These are phyloP conservation scores for Aspergillus carbonarius DNA, from an alignment of 2,329 filamentous ascomycete species.

Conservation along the genomic window DNA sequence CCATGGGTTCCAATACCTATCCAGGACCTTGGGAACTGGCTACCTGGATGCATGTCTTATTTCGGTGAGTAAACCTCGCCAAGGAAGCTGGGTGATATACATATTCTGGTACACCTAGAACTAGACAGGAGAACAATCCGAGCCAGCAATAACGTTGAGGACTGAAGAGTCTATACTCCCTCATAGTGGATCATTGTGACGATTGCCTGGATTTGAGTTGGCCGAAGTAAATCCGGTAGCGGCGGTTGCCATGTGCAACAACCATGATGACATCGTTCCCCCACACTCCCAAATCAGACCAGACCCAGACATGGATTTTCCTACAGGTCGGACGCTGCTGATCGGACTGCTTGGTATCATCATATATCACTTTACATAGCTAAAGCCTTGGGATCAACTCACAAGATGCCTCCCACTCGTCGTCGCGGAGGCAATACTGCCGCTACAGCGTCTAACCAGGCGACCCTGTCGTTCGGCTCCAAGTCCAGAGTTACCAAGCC, in stretches of 20 bases:
- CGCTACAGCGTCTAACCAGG: slow-evolving; percentile 49
- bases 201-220: neutral
- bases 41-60: too few relatives aligned
- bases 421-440: slow-evolving; percentile 37
- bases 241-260: slow-evolving; percentile 17
- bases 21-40: too few relatives aligned
- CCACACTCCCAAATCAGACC: slow-evolving; percentile 5
- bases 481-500: slow-evolving; percentile 61
- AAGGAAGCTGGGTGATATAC: too few relatives aligned
- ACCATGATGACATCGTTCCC: slow-evolving; percentile 20
- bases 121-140: too few relatives aligned
- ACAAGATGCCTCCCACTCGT: slow-evolving; percentile 44
- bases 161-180: too few relatives aligned
- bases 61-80: too few relatives aligned
- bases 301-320: slow-evolving; percentile 6
- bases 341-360: neutral
- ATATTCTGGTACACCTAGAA: too few relatives aligned
- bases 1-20: too few relatives aligned
- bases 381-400: neutral
- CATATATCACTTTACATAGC: neutral
- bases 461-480: slow-evolving; percentile 63
- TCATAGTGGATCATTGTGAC: too few relatives aligned
- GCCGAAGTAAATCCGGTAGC: neutral
- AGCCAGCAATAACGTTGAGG: too few relatives aligned
- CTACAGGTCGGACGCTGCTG: neutral